These are phyloP conservation scores for Claviceps monticola DNA, from an alignment of 2,329 filamentous ascomycete genomes.

Conservation along the genomic window DNA sequence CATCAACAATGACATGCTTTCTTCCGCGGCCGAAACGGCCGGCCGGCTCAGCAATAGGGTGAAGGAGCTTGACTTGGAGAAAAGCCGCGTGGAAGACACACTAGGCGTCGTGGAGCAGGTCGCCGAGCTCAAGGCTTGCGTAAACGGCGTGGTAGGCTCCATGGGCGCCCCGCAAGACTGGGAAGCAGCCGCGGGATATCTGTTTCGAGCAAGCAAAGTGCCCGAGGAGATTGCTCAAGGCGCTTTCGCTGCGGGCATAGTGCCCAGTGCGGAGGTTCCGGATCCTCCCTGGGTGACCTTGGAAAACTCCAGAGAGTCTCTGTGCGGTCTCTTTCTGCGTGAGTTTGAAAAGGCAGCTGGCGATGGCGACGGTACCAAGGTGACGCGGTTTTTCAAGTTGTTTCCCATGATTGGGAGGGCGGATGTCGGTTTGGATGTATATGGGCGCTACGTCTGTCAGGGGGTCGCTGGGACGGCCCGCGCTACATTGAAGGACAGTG, in stretches of 20 bases:
- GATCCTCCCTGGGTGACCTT: conserved; percentile 81
- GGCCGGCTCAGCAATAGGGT: conserved; percentile 76
- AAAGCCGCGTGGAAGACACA: conserved; percentile 80
- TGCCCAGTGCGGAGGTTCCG: conserved; percentile 89
- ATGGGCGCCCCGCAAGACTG: conserved; percentile 98
- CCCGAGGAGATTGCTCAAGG: conserved; percentile 70
- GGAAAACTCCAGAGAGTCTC: conserved; percentile 71
- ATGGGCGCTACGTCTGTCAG: conserved; percentile 90
- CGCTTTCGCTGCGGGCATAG: conserved; percentile 78
- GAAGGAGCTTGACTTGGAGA: conserved; percentile 77
- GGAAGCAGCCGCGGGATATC: conserved; percentile 88
- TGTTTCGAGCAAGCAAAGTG: conserved; percentile 69
- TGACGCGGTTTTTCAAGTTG: conserved; percentile 95
- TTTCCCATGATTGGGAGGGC: conserved; percentile 87
- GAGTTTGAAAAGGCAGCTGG: conserved; percentile 89
- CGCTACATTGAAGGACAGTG: conserved; percentile 58
- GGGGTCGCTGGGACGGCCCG: conserved; percentile 79
- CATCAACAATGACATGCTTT: conserved; percentile 84
- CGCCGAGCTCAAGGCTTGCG: conserved; percentile 89
- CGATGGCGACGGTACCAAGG: conserved; percentile 75
- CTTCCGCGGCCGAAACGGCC: conserved; percentile 72
- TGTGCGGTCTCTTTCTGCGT: conserved; percentile 79
- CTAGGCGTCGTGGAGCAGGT: conserved; percentile 90
- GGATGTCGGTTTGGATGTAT: conserved; percentile 84
- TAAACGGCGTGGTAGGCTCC: conserved; percentile 82